Evolutionary conservation across 257 asterid genomes (phyloP).

Genomic region (Penstemon davidsonii): DNA sequence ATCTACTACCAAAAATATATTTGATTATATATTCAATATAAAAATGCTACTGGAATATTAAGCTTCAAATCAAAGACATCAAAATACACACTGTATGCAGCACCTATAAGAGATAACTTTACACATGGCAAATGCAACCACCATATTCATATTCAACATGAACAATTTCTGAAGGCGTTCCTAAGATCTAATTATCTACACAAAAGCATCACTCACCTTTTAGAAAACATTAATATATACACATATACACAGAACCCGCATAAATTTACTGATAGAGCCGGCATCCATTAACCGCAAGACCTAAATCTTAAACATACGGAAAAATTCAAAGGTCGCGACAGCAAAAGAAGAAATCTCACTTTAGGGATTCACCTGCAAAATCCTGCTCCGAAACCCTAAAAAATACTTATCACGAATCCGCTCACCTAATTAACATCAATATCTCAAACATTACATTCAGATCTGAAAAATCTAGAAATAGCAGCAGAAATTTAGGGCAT

Average conservation of each 20-base stretch:
- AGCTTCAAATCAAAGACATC: neutral
- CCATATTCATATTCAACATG: neutral
- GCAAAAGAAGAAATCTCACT: neutral
- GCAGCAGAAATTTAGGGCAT: slow-evolving; percentile 16
- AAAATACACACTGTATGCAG: neutral
- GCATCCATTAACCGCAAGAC: neutral
- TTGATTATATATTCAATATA: neutral
- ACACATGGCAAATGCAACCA: neutral
- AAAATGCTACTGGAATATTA: neutral
- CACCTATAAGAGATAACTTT: neutral
- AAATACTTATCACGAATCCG: neutral
- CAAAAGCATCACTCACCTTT: neutral
- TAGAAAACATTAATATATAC: too few species aligned
- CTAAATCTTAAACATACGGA: neutral
- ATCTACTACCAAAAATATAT: neutral
- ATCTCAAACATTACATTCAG: slow-evolving; percentile 13
- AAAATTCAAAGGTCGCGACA: neutral
- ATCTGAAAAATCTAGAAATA: slow-evolving; percentile 26
- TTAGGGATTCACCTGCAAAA: slow-evolving; percentile 3
- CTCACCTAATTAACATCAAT: slow-evolving; percentile 14
- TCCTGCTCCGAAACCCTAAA: slow-evolving; percentile 40
- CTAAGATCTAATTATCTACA: neutral
- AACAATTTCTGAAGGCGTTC: neutral
- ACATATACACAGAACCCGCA: too few species aligned
- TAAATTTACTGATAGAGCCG: too few species aligned